These are phyloP conservation scores for Sequoiadendron giganteum DNA, from an alignment of 75 land plant genomes.

Conservation along the genomic window DNA sequence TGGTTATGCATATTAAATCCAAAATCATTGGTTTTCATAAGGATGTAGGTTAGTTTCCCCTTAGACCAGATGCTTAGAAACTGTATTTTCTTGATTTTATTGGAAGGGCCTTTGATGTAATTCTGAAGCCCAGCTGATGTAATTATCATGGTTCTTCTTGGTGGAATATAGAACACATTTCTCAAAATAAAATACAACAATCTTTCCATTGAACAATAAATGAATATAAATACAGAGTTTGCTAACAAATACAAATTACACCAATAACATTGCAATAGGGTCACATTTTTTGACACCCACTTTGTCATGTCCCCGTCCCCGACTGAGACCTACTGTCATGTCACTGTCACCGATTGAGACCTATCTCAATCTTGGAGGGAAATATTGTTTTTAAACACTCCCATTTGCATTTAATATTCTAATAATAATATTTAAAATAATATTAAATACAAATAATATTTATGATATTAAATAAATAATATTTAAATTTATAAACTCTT, in stretches of 20 bases:
- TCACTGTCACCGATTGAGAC: too few relatives aligned
- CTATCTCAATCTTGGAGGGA: too few relatives aligned
- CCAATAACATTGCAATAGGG: background rate
- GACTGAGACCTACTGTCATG: too few relatives aligned
- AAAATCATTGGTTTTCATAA: background rate
- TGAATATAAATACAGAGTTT: background rate
- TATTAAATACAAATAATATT: too few relatives aligned
- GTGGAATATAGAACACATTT: background rate
- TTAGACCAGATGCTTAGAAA: background rate
- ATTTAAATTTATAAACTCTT: too few relatives aligned
- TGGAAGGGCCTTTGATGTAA: background rate
- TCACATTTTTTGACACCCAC: background rate
- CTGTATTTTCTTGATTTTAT: background rate
- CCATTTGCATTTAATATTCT: too few relatives aligned
- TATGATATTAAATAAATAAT: too few relatives aligned
- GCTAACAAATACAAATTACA: background rate
- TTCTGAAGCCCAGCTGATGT: background rate
- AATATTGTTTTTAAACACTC: too few relatives aligned
- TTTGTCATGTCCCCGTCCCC: too few relatives aligned
- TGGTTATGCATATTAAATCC: background rate
- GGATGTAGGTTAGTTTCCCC: background rate
- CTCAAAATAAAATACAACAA: background rate
- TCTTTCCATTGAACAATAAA: background rate
- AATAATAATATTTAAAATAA: too few relatives aligned
- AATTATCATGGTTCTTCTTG: background rate